Base-by-base conservation (phyloP, 2,329 filamentous ascomycete species). In the Cytospora piceicola region DNA sequence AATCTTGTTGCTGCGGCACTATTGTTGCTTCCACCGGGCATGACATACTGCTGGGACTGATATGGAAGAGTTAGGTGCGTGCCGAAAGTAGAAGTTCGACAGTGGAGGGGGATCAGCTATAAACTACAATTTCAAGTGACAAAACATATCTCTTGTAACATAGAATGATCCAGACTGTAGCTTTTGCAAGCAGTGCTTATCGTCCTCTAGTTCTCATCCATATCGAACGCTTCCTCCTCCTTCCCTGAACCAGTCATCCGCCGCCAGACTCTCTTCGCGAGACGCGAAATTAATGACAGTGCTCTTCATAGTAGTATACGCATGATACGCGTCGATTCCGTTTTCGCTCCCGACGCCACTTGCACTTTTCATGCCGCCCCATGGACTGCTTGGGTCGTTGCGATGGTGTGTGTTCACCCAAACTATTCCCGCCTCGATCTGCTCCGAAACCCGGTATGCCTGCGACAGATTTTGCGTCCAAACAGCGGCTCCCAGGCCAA, bases 391-490 rank as follows among this genome's bases (percentile, higher is more conserved):
- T 0, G 89, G 89, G 69, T 91, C 89, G 70, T 91, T 92, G 39
- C 89, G 82, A 73, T 92, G 89, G 75, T 92, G 89, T 0, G 82
- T 92, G 64, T 82, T 81, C 51, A 83, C 79, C 81, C 83, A 85
- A 2, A 82, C 80, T 63, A 83, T 83, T 68, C 89, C 91, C 1
- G 91, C 89, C 69, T 87, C 83, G 69, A 94, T 82, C 54, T 82
- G 82, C 73, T 92, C 90, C 60, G 90, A 87, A 3, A 93, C 88
- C 46, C 90, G 85, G 73, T 93, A 85, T 65, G 90, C 90, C 56
- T 88, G 90, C 75, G 89, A 87, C 73, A 94, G 80, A 76, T 93
- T 88, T 69, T 79, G 85, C 34, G 91, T 94, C 87, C 93, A 92
- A 24, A 94, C 82, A 30, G 88, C 90, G 29, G 91, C 90, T 62